A percentile compares a stretch with the other conserved stretches of the same genome.
Conservation (phyloP, 2,329 filamentous ascomycete species). For the Cadophora sp. region DNA sequence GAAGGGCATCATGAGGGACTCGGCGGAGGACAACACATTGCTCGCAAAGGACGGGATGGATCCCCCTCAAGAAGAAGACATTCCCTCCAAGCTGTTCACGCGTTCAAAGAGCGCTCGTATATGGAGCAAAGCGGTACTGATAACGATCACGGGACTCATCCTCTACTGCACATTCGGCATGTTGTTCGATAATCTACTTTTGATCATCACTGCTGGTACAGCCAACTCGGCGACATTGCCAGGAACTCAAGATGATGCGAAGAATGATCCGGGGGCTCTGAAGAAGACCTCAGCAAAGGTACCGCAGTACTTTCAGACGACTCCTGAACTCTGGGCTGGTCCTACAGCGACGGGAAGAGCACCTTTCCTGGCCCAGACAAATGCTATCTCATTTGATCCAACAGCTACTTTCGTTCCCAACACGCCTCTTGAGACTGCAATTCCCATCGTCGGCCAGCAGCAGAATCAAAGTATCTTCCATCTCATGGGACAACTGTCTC, state of each 20-base stretch:
- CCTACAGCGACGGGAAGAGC: slow-evolving; percentile 74
- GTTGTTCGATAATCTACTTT: slow-evolving; percentile 28
- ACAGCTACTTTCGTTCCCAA: slow-evolving; percentile 71
- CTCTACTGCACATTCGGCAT: slow-evolving; percentile 35
- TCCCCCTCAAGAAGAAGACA: slow-evolving; percentile 13
- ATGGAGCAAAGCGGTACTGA: slow-evolving; percentile 19
- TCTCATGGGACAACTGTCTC: slow-evolving; percentile 72
- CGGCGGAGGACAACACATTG: slow-evolving; percentile 12
- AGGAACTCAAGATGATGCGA: neutral
- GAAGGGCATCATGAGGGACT: slow-evolving; percentile 7
- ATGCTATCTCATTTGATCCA: slow-evolving; percentile 65
- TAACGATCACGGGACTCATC: slow-evolving; percentile 20
- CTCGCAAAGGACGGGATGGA: neutral
- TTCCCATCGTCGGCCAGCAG: slow-evolving; percentile 68
- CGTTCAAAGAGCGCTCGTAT: slow-evolving; percentile 15
- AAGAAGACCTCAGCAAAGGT: slow-evolving; percentile 48
- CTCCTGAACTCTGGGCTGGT: slow-evolving; percentile 65
- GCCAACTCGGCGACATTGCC: slow-evolving; percentile 1
- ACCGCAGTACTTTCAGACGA: slow-evolving; percentile 69
- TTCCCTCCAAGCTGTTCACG: neutral
- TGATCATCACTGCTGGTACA: slow-evolving; percentile 21
- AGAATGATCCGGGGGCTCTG: slow-evolving; percentile 1
- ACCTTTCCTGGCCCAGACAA: slow-evolving; percentile 75
- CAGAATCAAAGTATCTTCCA: slow-evolving; percentile 72
- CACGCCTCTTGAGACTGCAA: slow-evolving; percentile 72